Evolutionary conservation across 2,329 filamentous ascomycete species (phyloP).

Genomic region (Beauveria varroae): DNA sequence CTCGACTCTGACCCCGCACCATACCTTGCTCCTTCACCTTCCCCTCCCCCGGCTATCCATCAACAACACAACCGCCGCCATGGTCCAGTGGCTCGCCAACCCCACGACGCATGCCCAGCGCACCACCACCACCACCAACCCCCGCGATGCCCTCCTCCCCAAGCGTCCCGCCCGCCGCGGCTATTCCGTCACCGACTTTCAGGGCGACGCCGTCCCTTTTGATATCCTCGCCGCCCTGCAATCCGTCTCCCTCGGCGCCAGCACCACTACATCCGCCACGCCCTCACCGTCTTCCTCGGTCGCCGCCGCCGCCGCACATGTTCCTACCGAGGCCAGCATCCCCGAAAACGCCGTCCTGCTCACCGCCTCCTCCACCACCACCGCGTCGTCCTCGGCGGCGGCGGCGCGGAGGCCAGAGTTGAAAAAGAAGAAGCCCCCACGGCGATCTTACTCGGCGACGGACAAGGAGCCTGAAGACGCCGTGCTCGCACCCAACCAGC

Average conservation of each 20-base stretch:
- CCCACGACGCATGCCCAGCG: constrained; percentile 14
- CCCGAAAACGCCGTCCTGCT: constrained; percentile 25
- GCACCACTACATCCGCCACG: constrained; percentile 11
- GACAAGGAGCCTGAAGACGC: constrained; percentile 45
- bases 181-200: constrained; percentile 40
- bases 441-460: constrained; percentile 53
- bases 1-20: not conserved
- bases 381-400: not conserved
- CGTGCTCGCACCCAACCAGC: constrained; percentile 31
- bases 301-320: constrained; percentile 8
- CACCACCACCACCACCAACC: not conserved
- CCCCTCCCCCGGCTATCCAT: too few relatives aligned
- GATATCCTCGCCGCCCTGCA: constrained; percentile 12
- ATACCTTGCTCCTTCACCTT: too few relatives aligned
- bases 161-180: constrained; percentile 32
- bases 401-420: not conserved
- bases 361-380: constrained; percentile 9
- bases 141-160: constrained; percentile 11
- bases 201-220: constrained; percentile 22
- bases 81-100: constrained; percentile 27
- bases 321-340: constrained; percentile 24
- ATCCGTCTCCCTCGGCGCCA: constrained; percentile 13
- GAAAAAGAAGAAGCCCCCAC: constrained; percentile 36
- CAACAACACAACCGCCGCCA: constrained; percentile 14
- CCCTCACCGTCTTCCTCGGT: constrained; percentile 12